A percentile compares a stretch with the other conserved stretches of the same genome.
These are phyloP conservation scores for Pseudozyma thailandica DNA, from an alignment of 1,284 basidiomycete species.

Conservation along the genomic window DNA sequence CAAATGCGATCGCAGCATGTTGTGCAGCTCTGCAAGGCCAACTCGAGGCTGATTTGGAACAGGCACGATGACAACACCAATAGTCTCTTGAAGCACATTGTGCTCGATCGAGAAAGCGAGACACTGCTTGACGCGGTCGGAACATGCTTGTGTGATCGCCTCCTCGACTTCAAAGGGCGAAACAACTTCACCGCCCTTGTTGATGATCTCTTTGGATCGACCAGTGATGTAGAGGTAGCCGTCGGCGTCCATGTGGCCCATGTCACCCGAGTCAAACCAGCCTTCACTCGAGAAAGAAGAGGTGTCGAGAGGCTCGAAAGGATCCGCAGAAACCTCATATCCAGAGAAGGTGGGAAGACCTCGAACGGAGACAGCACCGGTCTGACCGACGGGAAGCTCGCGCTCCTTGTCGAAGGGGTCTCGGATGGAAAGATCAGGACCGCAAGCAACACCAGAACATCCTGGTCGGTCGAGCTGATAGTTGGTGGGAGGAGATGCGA, in stretches of 20 bases:
- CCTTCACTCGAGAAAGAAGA: conserved; percentile 66
- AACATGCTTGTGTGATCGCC: conserved; percentile 66
- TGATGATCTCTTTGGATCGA: conserved; percentile 68
- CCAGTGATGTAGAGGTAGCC: conserved; percentile 68
- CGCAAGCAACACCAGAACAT: conserved; percentile 66
- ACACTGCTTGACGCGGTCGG: conserved; percentile 66
- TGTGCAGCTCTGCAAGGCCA: conserved; percentile 66
- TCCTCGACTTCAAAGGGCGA: conserved; percentile 68
- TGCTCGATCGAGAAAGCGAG: conserved; percentile 68
- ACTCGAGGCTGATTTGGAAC: conserved; percentile 66
- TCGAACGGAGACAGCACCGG: conserved; percentile 65
- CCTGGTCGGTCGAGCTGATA: conserved; percentile 67
- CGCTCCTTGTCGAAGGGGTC: conserved; percentile 65
- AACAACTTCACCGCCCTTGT: conserved; percentile 68
- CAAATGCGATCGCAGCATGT: conserved; percentile 64
- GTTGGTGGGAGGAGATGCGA: conserved; percentile 66
- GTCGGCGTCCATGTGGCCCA: conserved; percentile 68
- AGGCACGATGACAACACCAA: conserved; percentile 67
- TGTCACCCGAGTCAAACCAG: conserved; percentile 68
- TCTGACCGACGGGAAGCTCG: conserved; percentile 64
- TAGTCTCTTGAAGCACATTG: conserved; percentile 67
- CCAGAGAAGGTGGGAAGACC: conserved; percentile 66
- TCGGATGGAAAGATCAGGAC: conserved; percentile 66
- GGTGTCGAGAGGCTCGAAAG: conserved; percentile 63
- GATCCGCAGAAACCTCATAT: conserved; percentile 61